These are phyloP conservation scores for Aspergillus egyptiacus DNA, from an alignment of 495 filamentous ascomycete genomes.

Conservation along the genomic window DNA sequence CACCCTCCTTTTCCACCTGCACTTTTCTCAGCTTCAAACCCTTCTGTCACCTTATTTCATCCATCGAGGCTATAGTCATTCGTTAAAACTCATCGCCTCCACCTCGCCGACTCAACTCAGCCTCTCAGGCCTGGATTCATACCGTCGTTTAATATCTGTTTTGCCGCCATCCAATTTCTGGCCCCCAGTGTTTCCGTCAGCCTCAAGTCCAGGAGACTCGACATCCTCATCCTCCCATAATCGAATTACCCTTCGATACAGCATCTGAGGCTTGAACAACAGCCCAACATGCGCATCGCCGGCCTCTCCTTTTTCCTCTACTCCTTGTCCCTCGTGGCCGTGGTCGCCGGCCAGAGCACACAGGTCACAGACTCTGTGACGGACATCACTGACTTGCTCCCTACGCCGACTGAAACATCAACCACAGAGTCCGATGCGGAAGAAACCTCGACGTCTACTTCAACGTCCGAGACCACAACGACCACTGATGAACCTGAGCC, in stretches of 20 bases:
- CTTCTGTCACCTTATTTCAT: slow-evolving; percentile 12
- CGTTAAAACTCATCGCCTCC: slow-evolving; percentile 14
- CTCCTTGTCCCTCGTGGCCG: slow-evolving; percentile 35
- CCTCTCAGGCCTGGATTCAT: neutral
- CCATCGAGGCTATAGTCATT: slow-evolving; percentile 15
- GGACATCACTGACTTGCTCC: slow-evolving; percentile 18
- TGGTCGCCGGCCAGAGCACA: slow-evolving; percentile 31
- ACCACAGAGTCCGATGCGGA: slow-evolving; percentile 7
- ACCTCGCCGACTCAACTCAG: slow-evolving; percentile 1
- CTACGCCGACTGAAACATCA: slow-evolving; percentile 14
- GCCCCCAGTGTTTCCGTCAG: slow-evolving; percentile 8
- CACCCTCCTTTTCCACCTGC: slow-evolving; percentile 16
- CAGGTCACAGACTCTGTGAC: slow-evolving; percentile 20
- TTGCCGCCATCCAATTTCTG: neutral
- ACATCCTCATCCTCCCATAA: neutral
- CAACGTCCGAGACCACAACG: slow-evolving; percentile 15
- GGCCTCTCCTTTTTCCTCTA: slow-evolving; percentile 34
- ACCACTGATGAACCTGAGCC: slow-evolving; percentile 8
- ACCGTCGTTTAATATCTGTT: slow-evolving; percentile 1
- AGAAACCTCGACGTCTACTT: slow-evolving; percentile 19
- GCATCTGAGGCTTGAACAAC: neutral
- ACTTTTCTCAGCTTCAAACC: slow-evolving; percentile 11
- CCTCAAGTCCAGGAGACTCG: neutral
- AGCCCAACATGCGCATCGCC: slow-evolving; percentile 33
- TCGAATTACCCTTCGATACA: slow-evolving; percentile 1